Conservation (phyloP, 2,329 filamentous ascomycete genomes). For the Neobulgaria alba region DNA sequence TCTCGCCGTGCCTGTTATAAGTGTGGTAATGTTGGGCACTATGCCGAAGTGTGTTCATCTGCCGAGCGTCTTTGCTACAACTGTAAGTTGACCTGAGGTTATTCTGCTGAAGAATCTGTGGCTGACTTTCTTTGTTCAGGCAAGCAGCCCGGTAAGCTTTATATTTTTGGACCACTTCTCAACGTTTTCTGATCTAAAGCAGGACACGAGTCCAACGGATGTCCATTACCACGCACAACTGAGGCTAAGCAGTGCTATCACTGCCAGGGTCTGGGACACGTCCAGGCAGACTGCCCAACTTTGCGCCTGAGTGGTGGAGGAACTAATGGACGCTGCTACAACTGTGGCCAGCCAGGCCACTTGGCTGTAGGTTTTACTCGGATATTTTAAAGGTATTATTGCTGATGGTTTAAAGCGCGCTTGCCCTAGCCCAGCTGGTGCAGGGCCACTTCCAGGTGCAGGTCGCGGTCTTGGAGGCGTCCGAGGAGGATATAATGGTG, state of each 20-base stretch:
- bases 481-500: conserved; percentile 62
- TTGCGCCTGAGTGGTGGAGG: conserved; percentile 80
- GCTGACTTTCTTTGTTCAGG: conserved; percentile 34
- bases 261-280: conserved; percentile 95
- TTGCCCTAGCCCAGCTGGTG: conserved; percentile 67
- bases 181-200: conserved; percentile 16
- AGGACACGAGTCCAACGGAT: conserved; percentile 96
- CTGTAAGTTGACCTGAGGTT: conserved; percentile 51
- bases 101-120: neutral
- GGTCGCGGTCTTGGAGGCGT: conserved; percentile 59
- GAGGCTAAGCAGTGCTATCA: conserved; percentile 99
- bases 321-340: conserved; percentile 87
- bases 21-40: conserved; percentile 75
- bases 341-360: conserved; percentile 88
- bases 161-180: neutral
- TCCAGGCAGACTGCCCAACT: conserved; percentile 97
- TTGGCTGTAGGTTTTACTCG: conserved; percentile 58
- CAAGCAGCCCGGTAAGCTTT: conserved; percentile 66
- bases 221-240: conserved; percentile 90
- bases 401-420: conserved; percentile 49
- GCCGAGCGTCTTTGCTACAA: conserved; percentile 99
- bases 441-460: conserved; percentile 36
- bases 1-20: conserved; percentile 68
- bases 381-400: conserved; percentile 4
- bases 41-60: conserved; percentile 88